A percentile compares a stretch with the other conserved stretches of the same genome.
These are phyloP conservation scores for Blastomyces parvus DNA, from an alignment of 2,329 filamentous ascomycete genomes.

Conservation along the genomic window DNA sequence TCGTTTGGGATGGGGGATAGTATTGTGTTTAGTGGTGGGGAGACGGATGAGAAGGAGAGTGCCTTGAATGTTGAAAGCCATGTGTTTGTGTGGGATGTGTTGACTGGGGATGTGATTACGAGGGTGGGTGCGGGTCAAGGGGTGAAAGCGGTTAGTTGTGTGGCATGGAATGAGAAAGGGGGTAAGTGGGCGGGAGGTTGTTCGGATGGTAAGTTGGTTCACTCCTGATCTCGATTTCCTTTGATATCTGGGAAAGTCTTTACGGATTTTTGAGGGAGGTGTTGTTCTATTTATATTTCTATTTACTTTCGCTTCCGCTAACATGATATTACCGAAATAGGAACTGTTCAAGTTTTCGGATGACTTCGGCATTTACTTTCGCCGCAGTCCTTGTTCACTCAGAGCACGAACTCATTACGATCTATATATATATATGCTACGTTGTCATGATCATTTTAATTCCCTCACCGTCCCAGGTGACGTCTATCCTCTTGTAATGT, in stretches of 20 bases:
- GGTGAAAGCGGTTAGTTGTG: slow-evolving; percentile 37
- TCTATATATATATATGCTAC: neutral
- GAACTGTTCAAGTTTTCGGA: slow-evolving; percentile 11
- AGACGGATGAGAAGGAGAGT: slow-evolving; percentile 51
- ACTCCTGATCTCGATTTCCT: neutral
- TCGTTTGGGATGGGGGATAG: slow-evolving; percentile 66
- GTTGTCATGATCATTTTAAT: neutral
- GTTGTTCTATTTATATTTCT: too few species aligned
- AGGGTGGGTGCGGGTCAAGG: slow-evolving; percentile 41
- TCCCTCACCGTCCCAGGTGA: too few species aligned
- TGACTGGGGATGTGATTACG: slow-evolving; percentile 60
- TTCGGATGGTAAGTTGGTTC: slow-evolving; percentile 30
- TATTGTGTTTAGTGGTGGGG: slow-evolving; percentile 71
- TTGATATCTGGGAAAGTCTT: neutral
- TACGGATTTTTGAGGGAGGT: neutral
- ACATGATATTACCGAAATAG: slow-evolving; percentile 1
- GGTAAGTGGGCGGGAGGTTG: slow-evolving; percentile 34
- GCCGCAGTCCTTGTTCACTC: too few species aligned
- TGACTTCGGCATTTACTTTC: neutral
- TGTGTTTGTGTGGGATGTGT: slow-evolving; percentile 65
- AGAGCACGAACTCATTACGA: neutral
- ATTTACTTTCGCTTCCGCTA: neutral
- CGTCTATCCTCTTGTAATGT: neutral
- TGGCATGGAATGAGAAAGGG: slow-evolving; percentile 37
- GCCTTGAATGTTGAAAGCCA: slow-evolving; percentile 21